Base-by-base conservation (phyloP, 352 stramenopile genomes). In the Blastocystis sp. region DNA sequence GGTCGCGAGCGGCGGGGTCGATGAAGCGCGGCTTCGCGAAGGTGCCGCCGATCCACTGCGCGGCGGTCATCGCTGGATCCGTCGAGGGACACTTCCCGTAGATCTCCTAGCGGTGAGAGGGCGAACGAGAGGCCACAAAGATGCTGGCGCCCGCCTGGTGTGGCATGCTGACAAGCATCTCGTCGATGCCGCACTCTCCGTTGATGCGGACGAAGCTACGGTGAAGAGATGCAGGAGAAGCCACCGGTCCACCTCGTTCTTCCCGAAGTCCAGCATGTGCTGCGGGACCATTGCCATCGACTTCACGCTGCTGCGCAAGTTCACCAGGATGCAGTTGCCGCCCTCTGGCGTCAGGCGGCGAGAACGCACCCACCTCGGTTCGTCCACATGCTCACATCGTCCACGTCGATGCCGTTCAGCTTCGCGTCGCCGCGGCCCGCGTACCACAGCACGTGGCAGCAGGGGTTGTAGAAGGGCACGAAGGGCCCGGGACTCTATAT, bases 381-480 rank as follows among this genome's bases (percentile, higher is more conserved):
- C 4, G 67, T 78, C 67, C 67, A 78, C 67, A 78, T 78, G 14
- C 34, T 61, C 4, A 51, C 44, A 46, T 78, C 67, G 40, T 78
- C 67, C 21, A 78, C 67, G 51, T 78, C 67, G 21, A 78, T 57
- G 9, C 67, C 67, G 51, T 78, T 59, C 34, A 78, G 42, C 42
- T 78, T 78, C 2, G 42, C 46, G 38, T 78, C 67, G 8, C 67
- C 67, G 16, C 67, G 42, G 18, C 67, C 67, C 2, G 67, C 46
- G 51, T 78, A 78, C 67, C 67, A 78, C 21, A 78, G 40, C 6
- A 78, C 46, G 51, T 78, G 67, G 38, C 67, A 78, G 18, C 34
- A 56, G 32, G 67, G 67, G 51, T 78, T 78, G 40, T 78, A 78
- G 67, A 61, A 78, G 16, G 67, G 67, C 16, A 78, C 44, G 51